These are phyloP conservation scores for Taiwanofungus camphoratus DNA, from an alignment of 1,284 basidiomycete genomes.

Conservation along the genomic window DNA sequence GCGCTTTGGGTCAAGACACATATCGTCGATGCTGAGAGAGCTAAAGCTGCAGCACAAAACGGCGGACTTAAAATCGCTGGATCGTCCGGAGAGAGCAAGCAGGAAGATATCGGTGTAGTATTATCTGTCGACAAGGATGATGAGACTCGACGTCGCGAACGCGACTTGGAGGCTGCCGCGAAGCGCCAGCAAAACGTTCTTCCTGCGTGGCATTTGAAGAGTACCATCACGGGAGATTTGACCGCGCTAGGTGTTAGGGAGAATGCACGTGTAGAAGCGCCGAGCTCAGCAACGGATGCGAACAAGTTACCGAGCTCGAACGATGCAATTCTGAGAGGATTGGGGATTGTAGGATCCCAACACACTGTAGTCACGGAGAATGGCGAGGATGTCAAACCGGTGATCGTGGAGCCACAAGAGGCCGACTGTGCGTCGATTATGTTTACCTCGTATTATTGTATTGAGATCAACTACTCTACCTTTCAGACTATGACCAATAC, in stretches of 20 bases:
- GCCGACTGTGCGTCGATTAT: constrained; percentile 49
- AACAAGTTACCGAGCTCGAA: constrained; percentile 39
- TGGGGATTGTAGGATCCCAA: constrained; percentile 39
- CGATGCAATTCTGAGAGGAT: constrained; percentile 63
- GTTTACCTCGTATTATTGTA: background rate
- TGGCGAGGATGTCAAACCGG: constrained; percentile 54
- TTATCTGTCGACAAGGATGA: constrained; percentile 82
- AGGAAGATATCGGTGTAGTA: constrained; percentile 73
- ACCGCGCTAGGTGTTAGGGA: constrained; percentile 82
- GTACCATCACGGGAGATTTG: constrained; percentile 88
- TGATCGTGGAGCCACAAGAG: constrained; percentile 40
- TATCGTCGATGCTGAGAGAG: constrained; percentile 50
- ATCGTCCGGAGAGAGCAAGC: constrained; percentile 50
- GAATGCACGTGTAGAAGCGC: constrained; percentile 40
- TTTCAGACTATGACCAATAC: constrained; percentile 69
- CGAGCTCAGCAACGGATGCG: constrained; percentile 23
- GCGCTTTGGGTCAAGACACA: constrained; percentile 72
- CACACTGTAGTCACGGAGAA: constrained; percentile 24
- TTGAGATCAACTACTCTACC: constrained; percentile 5
- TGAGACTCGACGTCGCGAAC: constrained; percentile 55
- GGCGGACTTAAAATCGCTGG: constrained; percentile 68
- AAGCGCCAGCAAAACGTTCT: constrained; percentile 87
- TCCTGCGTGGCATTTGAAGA: constrained; percentile 91
- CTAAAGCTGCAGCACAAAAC: constrained; percentile 39
- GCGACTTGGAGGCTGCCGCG: constrained; percentile 65